Percentiles rank a stretch among this genome's conserved stretches.
Evolutionary conservation across 305 asterid genomes (phyloP).

Genomic region (Rubia tinctorum): DNA sequence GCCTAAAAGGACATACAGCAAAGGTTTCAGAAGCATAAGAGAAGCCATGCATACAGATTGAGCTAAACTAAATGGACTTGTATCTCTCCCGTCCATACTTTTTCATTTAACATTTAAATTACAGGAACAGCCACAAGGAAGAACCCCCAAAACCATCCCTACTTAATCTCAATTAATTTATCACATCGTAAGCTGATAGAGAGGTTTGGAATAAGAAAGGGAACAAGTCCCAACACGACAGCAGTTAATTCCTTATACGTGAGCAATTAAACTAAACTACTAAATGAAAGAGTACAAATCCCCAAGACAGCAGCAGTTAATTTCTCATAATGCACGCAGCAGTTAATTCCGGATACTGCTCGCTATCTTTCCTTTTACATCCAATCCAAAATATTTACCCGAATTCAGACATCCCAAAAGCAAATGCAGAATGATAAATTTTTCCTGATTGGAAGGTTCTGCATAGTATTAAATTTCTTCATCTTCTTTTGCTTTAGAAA

Average conservation of each 20-base stretch:
- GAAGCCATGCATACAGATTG: neutral
- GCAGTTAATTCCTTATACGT: neutral
- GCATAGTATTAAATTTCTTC: neutral
- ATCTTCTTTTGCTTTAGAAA: neutral
- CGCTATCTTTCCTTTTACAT: neutral
- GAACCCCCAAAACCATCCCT: neutral
- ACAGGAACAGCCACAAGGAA: neutral
- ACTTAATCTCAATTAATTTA: neutral
- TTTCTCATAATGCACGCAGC: neutral
- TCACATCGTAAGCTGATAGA: neutral
- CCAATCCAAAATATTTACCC: neutral
- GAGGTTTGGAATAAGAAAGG: neutral
- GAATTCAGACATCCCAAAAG: neutral
- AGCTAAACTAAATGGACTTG: neutral
- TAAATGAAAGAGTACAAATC: neutral
- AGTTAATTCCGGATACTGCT: neutral
- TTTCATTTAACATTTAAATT: neutral
- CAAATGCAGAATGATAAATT: neutral
- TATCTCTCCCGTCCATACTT: neutral
- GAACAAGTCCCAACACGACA: neutral
- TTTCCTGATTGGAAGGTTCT: neutral
- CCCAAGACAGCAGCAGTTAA: neutral
- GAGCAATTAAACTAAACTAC: neutral
- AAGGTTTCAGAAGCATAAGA: conserved; percentile 9
- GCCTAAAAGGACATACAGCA: conserved; percentile 43